Percentiles rank a stretch among this genome's conserved stretches.
Evolutionary conservation across 1,139 yeast species (phyloP).

Genomic region (Lodderomyces oxycetoniae): DNA sequence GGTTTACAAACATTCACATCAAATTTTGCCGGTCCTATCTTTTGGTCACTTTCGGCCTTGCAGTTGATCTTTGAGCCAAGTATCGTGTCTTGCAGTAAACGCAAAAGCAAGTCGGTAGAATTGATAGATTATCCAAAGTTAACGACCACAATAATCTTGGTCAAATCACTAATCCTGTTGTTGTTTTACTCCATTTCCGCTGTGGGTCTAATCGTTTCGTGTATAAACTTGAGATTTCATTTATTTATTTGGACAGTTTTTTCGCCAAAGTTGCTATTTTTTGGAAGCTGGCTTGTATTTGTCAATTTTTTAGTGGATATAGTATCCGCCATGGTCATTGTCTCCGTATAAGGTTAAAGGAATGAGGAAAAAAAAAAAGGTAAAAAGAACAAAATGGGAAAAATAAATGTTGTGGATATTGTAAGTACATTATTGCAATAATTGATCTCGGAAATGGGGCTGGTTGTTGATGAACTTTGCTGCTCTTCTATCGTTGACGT

Average conservation of each 20-base stretch:
- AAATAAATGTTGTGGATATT: too few species aligned
- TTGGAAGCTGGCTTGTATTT: slow-evolving; percentile 67
- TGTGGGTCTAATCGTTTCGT: slow-evolving; percentile 58
- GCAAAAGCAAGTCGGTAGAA: slow-evolving; percentile 10
- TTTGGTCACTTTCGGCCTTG: slow-evolving; percentile 64
- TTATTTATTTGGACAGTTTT: slow-evolving; percentile 96
- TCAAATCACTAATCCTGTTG: slow-evolving; percentile 32
- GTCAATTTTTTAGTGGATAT: slow-evolving; percentile 45
- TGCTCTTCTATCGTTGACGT: slow-evolving; percentile 70
- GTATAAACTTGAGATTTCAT: slow-evolving; percentile 74
- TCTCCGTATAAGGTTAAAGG: neutral
- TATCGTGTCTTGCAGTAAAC: slow-evolving; percentile 11
- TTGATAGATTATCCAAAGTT: slow-evolving; percentile 17
- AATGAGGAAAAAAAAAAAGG: slow-evolving; percentile 1
- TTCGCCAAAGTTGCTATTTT: slow-evolving; percentile 84
- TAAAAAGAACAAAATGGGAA: slow-evolving; percentile 1
- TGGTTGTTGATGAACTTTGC: slow-evolving; percentile 82
- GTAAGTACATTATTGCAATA: slow-evolving; percentile 57
- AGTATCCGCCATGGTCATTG: slow-evolving; percentile 13
- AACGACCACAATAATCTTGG: slow-evolving; percentile 32
- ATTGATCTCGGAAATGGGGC: slow-evolving; percentile 86
- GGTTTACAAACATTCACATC: slow-evolving; percentile 76
- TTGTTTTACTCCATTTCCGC: slow-evolving; percentile 61
- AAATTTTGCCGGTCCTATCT: slow-evolving; percentile 81
- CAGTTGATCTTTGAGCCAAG: slow-evolving; percentile 39